Base-by-base conservation (phyloP, 352 stramenopile genomes). In the Globisporangium emineosum region DNA sequence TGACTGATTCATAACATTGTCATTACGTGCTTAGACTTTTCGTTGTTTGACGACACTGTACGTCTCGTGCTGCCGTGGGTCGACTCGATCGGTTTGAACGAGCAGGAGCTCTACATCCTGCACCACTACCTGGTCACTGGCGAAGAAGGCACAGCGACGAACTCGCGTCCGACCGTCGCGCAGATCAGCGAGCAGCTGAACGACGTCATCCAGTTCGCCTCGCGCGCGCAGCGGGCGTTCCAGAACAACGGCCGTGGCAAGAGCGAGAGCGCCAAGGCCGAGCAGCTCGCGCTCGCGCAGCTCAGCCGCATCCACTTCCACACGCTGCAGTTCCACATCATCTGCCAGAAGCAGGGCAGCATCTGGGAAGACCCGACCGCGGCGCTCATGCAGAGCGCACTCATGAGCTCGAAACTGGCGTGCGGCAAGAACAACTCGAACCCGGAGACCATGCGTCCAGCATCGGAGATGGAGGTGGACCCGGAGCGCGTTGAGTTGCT, bases 321-420 rank as follows among this genome's bases (percentile, higher is more conserved):
- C 68, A 94, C 86, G 52, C 73, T 94, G 27, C 86, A 93, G 52
- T 94, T 94, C 69, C 86, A 94, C 71, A 91, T 94, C 64, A 79
- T 91, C 27, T 94, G 86, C 69, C 86, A 94, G 56, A 76, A 81
- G 54, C 57, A 78, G 8, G 73, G 70, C 7, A 77, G 78, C 52
- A 83, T 79, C 30, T 93, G 83, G 83, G 80, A 79, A 32, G 78
- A 91, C 58, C 83, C 86, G 23, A 93, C 76, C 45, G 79, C 72
- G 27, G 81, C 86, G 32, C 66, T 94, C 32, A 68, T 93, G 17
- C 83, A 94, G 57, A 90, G 80, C 45, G 75, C 83, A 40, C 79
- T 94, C 52, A 91, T 94, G 81, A 93, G 83, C 54, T 88, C 80
- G 25, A 94, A 93, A 68, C 64, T 94, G 21, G 86, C 83, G 23